Evolutionary conservation across 352 stramenopile species (phyloP).

Genomic region (Thraustotheca clavata): DNA sequence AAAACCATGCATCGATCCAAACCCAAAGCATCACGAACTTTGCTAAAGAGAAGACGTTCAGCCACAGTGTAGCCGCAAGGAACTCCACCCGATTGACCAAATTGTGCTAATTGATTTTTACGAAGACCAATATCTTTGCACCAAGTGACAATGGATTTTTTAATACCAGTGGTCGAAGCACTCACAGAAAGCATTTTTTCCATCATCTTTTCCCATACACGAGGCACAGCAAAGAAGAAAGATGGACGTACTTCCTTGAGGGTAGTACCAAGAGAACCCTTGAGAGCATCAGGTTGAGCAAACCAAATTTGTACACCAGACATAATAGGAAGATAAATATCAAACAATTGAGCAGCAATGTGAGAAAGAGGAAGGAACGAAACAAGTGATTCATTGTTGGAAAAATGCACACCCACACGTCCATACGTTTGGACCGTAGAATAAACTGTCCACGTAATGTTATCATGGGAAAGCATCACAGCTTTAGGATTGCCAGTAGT

Average conservation of each 20-base stretch:
- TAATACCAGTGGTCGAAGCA: constrained; percentile 82
- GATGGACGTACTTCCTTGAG: constrained; percentile 19
- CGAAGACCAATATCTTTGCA: constrained; percentile 81
- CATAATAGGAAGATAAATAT: constrained; percentile 31
- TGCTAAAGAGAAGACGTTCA: constrained; percentile 76
- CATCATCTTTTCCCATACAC: constrained; percentile 83
- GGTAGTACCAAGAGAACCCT: constrained; percentile 27
- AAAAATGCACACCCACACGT: constrained; percentile 39
- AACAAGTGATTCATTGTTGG: constrained; percentile 24
- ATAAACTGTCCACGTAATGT: constrained; percentile 16
- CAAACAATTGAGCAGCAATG: constrained; percentile 29
- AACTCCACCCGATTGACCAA: constrained; percentile 67
- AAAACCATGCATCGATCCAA: constrained; percentile 81
- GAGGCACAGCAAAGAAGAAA: constrained; percentile 32
- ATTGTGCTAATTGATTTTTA: constrained; percentile 79
- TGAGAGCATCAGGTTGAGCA: constrained; percentile 31
- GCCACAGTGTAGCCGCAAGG: constrained; percentile 87
- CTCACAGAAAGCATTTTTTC: constrained; percentile 85
- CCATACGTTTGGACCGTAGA: constrained; percentile 22
- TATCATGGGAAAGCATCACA: constrained; percentile 62
- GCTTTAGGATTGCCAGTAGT: constrained; percentile 61
- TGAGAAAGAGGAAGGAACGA: constrained; percentile 34
- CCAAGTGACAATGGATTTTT: constrained; percentile 87
- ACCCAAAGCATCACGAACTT: constrained; percentile 85
- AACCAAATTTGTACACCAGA: constrained; percentile 64